Conservation (phyloP, 2,329 filamentous ascomycete genomes). For the Penicillium sp. region DNA sequence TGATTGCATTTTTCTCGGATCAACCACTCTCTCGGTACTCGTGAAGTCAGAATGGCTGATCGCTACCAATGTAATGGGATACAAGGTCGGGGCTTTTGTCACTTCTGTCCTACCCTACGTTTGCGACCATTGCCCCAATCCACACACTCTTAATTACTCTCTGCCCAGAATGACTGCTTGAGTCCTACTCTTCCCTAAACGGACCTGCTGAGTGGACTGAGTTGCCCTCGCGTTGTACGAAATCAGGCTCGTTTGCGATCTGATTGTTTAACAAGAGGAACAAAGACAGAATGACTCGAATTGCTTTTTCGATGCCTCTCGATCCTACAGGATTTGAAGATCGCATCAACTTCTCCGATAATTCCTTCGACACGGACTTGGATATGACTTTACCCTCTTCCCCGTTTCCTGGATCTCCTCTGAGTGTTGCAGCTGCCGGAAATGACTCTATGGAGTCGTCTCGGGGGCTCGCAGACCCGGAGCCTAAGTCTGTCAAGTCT, state of each 20-base stretch:
- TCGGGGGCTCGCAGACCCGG: neutral
- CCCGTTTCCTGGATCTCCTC: neutral
- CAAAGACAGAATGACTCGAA: neutral
- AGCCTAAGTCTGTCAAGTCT: neutral
- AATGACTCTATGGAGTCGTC: neutral
- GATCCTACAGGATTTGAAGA: constrained; percentile 5
- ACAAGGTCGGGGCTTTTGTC: constrained; percentile 6
- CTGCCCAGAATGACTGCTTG: neutral
- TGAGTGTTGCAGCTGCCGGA: neutral
- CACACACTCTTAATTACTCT: neutral
- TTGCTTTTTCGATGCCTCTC: neutral
- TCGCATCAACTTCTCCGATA: neutral
- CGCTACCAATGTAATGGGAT: constrained; percentile 1
- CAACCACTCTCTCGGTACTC: constrained; percentile 2
- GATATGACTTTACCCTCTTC: neutral
- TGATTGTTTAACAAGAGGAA: constrained; percentile 6
- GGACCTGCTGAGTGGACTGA: neutral
- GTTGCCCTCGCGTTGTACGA: neutral
- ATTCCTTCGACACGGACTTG: constrained; percentile 2
- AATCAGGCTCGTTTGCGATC: constrained; percentile 3
- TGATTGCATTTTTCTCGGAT: neutral
- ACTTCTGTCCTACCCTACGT: constrained; percentile 6
- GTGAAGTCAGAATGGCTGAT: neutral
- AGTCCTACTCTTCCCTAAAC: neutral
- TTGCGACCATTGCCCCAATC: neutral